phyloP scores from a whole-genome alignment of 441 rosid genomes.

The Erysimum cheiri region DNA sequence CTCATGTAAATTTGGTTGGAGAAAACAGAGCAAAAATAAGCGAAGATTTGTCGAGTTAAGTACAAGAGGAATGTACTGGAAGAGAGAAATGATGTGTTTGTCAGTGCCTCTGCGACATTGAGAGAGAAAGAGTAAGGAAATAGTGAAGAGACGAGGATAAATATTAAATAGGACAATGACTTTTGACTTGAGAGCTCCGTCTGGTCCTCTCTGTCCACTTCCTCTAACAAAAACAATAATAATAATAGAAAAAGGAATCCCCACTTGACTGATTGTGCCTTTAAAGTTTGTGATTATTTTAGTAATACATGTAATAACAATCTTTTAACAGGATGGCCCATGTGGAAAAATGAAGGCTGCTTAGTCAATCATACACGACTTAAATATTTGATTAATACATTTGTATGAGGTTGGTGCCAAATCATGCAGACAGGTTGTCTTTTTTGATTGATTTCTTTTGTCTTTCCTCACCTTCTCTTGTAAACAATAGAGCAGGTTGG shows the following conservation, averaged over 20 bases:
- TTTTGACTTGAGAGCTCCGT: not conserved
- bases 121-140: slow-evolving; percentile 6
- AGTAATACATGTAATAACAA: slow-evolving; percentile 16
- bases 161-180: slow-evolving; percentile 16
- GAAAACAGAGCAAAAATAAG: slow-evolving; percentile 5
- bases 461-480: slow-evolving; percentile 15
- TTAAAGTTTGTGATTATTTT: slow-evolving; percentile 7
- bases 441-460: slow-evolving; percentile 14
- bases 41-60: slow-evolving; percentile 5
- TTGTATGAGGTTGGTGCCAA: slow-evolving; percentile 18
- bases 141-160: slow-evolving; percentile 24
- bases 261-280: slow-evolving; percentile 3
- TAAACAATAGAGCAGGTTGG: not conserved
- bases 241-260: not conserved
- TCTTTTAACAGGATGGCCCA: slow-evolving; percentile 17
- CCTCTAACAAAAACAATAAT: not conserved
- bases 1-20: not conserved
- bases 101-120: not conserved
- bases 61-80: slow-evolving; percentile 2
- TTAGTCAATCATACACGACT: slow-evolving; percentile 18
- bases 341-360: slow-evolving; percentile 28
- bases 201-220: not conserved
- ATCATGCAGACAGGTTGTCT: slow-evolving; percentile 33
- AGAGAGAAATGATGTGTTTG: not conserved
- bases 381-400: slow-evolving; percentile 7